Evolutionary conservation across 139 green algal genomes (phyloP).

Genomic region (Coelastrella sp.): DNA sequence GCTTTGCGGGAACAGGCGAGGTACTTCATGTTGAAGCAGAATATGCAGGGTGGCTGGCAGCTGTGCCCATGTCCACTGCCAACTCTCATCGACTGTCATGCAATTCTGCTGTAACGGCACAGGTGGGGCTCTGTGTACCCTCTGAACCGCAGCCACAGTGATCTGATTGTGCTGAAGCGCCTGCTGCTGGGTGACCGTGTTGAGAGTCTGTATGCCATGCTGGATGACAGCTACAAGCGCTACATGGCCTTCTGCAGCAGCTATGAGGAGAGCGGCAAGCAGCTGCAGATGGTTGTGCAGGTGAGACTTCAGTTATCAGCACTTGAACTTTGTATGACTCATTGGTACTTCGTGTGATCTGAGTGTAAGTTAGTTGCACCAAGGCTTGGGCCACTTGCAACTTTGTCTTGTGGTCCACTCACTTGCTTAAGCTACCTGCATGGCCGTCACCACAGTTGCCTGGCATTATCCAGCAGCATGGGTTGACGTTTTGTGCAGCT

Average conservation of each 20-base stretch:
- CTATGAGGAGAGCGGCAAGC: conserved; percentile 38
- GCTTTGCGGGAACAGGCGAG: too few relatives aligned
- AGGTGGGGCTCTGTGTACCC: conserved; percentile 35
- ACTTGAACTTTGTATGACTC: too few relatives aligned
- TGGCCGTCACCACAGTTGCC: neutral
- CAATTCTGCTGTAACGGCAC: neutral
- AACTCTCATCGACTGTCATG: neutral
- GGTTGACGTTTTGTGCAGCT: neutral
- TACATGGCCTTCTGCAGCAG: conserved; percentile 40
- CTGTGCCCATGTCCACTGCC: too few relatives aligned
- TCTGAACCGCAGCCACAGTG: conserved; percentile 41
- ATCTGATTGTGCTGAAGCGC: conserved; percentile 44
- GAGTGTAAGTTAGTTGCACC: neutral
- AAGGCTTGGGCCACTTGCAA: too few relatives aligned
- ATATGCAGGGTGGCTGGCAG: too few relatives aligned
- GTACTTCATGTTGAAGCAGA: too few relatives aligned
- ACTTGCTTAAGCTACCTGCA: too few relatives aligned
- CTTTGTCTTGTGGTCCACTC: too few relatives aligned
- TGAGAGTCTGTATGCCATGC: conserved; percentile 41
- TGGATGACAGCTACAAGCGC: conserved; percentile 42
- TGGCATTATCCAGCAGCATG: neutral
- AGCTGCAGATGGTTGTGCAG: conserved; percentile 46
- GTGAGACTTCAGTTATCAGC: neutral
- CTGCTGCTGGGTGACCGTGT: conserved; percentile 44
- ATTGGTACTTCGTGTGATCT: neutral